Conservation (phyloP, 805 yeast genomes). For the Candida sithepensis region DNA sequence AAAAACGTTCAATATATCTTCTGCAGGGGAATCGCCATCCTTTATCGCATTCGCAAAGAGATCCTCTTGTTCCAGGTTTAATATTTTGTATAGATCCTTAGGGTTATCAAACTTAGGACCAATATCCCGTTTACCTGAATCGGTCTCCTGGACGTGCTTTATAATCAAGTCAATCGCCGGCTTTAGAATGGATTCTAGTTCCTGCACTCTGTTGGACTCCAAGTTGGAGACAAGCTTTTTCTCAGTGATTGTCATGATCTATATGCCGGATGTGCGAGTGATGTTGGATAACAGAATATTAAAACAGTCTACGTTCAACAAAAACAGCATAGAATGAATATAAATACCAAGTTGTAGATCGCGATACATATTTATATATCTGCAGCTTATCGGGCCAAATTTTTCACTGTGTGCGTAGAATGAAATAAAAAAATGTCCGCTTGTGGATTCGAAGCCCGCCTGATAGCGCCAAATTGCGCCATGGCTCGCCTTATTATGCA, state of each 20-base stretch:
- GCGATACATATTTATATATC: too few relatives aligned
- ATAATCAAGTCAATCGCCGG: conserved; percentile 50
- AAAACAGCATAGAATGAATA: too few relatives aligned
- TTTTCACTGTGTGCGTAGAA: too few relatives aligned
- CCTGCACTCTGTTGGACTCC: conserved; percentile 51
- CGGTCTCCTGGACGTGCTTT: conserved; percentile 46
- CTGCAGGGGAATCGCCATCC: conserved; percentile 16
- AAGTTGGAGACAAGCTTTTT: conserved; percentile 27
- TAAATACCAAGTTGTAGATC: too few relatives aligned
- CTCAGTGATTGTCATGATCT: background rate
- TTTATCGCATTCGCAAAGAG: conserved; percentile 20
- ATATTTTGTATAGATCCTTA: conserved; percentile 34
- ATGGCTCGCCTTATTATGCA: background rate
- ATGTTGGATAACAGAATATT: background rate
- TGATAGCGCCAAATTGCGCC: background rate
- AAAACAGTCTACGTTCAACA: background rate
- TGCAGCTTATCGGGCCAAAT: too few relatives aligned
- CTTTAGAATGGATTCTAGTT: conserved; percentile 51
- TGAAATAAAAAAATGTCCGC: background rate
- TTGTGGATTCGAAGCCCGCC: background rate
- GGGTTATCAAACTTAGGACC: conserved; percentile 54
- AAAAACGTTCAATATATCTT: conserved; percentile 45
- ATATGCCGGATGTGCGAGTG: too few relatives aligned
- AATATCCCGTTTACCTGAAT: conserved; percentile 41
- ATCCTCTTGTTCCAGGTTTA: conserved; percentile 34